A percentile compares a stretch with the other conserved stretches of the same genome.
Conservation (phyloP, 257 asterid genomes). For the Handroanthus guayacan region DNA sequence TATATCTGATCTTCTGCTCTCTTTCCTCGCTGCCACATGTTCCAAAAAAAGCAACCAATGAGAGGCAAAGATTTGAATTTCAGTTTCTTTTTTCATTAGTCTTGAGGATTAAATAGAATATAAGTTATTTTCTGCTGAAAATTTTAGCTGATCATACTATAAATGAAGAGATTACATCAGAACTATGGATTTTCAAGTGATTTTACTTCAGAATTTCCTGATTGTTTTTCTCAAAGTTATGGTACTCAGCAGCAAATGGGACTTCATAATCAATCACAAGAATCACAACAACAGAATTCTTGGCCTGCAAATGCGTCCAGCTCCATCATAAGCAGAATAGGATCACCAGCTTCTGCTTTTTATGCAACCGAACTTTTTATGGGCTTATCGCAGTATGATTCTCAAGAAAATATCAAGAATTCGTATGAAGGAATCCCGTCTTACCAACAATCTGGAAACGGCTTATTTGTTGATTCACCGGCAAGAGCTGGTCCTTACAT, state of each 20-base stretch:
- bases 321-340: conserved; percentile 63
- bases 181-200: conserved; percentile 45
- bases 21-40: conserved; percentile 29
- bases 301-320: conserved; percentile 47
- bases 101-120: conserved; percentile 25
- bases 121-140: not conserved
- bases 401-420: conserved; percentile 42
- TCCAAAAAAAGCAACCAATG: conserved; percentile 32
- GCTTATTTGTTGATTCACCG: conserved; percentile 33
- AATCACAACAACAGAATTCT: conserved; percentile 34
- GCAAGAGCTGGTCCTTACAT: conserved; percentile 37
- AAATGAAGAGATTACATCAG: conserved; percentile 55
- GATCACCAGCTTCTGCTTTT: conserved; percentile 70
- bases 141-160: not conserved
- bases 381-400: conserved; percentile 59
- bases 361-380: conserved; percentile 65
- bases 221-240: conserved; percentile 39
- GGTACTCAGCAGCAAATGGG: conserved; percentile 29
- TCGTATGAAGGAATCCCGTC: conserved; percentile 25
- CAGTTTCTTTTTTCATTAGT: conserved; percentile 14
- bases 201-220: conserved; percentile 37
- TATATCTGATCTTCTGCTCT: not conserved
- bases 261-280: conserved; percentile 39
- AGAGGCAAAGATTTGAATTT: conserved; percentile 20
- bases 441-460: too few relatives aligned